These are phyloP conservation scores for Cyanophora paradoxa DNA, from an alignment of 78 protist species.

Conservation along the genomic window DNA sequence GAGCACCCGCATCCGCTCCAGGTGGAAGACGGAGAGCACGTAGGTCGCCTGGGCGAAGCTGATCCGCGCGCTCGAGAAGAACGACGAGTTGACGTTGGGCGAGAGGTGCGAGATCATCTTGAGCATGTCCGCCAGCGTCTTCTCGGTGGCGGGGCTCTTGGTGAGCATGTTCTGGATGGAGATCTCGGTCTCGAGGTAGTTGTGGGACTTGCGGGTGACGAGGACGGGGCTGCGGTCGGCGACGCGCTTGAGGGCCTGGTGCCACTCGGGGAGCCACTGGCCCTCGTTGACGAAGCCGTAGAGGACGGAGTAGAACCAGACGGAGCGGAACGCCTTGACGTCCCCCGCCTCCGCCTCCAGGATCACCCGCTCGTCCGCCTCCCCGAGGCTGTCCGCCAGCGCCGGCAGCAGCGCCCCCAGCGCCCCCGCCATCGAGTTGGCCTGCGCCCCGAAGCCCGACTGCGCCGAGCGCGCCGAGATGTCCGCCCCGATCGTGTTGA, in stretches of 20 bases:
- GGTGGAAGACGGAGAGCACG: not conserved
- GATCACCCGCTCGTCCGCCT: too few species aligned
- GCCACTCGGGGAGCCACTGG: not conserved
- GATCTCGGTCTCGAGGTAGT: not conserved
- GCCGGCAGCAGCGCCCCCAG: too few species aligned
- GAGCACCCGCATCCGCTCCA: too few species aligned
- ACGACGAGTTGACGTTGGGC: too few species aligned
- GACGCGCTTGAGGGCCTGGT: not conserved
- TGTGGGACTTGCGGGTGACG: not conserved
- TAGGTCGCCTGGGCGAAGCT: not conserved
- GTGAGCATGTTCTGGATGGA: not conserved
- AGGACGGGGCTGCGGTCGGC: not conserved
- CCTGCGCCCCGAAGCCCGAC: too few species aligned
- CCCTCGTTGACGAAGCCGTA: not conserved
- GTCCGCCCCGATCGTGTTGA: too few species aligned
- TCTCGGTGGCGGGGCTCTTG: not conserved
- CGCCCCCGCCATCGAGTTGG: too few species aligned
- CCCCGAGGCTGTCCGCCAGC: too few species aligned
- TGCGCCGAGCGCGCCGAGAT: too few species aligned
- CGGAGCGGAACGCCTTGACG: too few species aligned
- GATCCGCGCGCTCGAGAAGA: too few species aligned
- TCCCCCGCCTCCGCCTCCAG: too few species aligned
- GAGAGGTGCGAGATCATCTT: not conserved
- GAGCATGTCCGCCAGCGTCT: not conserved
- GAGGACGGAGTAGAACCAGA: slow-evolving; percentile 7